Evolutionary conservation across 306 rosid species (phyloP), one percentile per base, ranked within the genome.

Genomic region (Albizia julibrissin): DNA sequence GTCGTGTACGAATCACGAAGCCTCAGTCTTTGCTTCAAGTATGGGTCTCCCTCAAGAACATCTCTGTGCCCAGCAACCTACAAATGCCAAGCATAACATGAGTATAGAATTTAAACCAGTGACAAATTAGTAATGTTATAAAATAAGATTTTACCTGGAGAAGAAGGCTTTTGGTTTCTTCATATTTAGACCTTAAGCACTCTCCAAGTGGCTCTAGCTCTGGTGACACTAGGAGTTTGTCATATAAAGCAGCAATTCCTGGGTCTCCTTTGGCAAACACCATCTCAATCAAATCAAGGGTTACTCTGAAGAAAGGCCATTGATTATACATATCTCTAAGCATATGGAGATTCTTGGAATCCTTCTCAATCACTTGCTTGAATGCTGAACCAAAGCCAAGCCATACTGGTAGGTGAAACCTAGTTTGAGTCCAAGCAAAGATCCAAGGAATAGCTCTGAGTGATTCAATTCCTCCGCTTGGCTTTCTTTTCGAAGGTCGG

Each of bases 1-100:
- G 98, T 93, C 52, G 86, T 93, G 22, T 50, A 18, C 22, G 58
- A 50, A 50, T 50, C 58, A 12, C 99, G 97, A 50, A 95, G 95
- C 2, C 94, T 83, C 40, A 95, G 97, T 81, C 99, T 91, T 90
- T 95, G 99, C 86, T 91, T 92, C 80, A 95, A 62, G 84, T 95
- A 95, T 8, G 99, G 99, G 75, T 95, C 96, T 66, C 97, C 99
- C 84, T 95, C 99, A 50, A 95, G 95, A 81, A 90, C 80, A 79
- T 91, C 96, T 62, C 42, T 92, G 87, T 95, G 99, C 37, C 94
- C 90, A 72, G 97, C 98, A 84, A 93, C 90, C 98, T 95, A 79
- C 79, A 37, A 37, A 82, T 50, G 46, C 76, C 79, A 39, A 3
- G 29, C 50, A 68, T 68, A 18, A 6, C 16, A 7, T 65, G 42